Percentiles rank a stretch among this genome's conserved stretches.
Evolutionary conservation across 768 basidiomycete species (phyloP).

Genomic region (Naematelia encephala): DNA sequence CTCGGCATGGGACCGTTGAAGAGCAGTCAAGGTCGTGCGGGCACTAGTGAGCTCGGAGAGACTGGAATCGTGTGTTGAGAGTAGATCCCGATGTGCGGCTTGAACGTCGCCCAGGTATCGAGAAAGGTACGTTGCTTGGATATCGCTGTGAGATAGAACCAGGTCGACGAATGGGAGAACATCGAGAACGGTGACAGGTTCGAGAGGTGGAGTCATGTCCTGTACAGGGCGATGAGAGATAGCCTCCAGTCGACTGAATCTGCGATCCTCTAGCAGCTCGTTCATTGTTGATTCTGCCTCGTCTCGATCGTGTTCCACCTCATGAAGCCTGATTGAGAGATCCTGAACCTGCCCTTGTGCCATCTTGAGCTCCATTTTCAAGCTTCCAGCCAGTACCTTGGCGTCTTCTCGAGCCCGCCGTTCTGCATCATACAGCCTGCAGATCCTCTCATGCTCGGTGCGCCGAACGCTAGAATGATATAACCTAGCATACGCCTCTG

Average conservation of each 20-base stretch:
- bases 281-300: neutral
- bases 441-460: neutral
- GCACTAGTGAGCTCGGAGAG: neutral
- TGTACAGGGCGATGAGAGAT: neutral
- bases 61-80: neutral
- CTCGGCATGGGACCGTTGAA: constrained; percentile 13
- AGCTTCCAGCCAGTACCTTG: neutral
- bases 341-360: neutral
- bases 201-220: neutral
- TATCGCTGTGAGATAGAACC: constrained; percentile 5
- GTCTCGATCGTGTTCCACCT: neutral
- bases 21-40: constrained; percentile 4
- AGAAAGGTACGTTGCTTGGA: constrained; percentile 9
- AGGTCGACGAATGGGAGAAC: constrained; percentile 13
- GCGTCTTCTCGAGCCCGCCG: neutral
- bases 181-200: neutral
- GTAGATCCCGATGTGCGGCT: neutral
- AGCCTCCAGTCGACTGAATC: neutral
- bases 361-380: constrained; percentile 4
- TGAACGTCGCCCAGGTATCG: neutral
- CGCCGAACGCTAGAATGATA: constrained; percentile 7
- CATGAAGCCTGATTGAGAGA: neutral
- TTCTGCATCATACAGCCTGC: neutral
- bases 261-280: constrained; percentile 6
- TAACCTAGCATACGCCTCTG: constrained; percentile 14